phyloP scores from a whole-genome alignment of 179 eudicot genomes.

The Gypsophila paniculata region DNA sequence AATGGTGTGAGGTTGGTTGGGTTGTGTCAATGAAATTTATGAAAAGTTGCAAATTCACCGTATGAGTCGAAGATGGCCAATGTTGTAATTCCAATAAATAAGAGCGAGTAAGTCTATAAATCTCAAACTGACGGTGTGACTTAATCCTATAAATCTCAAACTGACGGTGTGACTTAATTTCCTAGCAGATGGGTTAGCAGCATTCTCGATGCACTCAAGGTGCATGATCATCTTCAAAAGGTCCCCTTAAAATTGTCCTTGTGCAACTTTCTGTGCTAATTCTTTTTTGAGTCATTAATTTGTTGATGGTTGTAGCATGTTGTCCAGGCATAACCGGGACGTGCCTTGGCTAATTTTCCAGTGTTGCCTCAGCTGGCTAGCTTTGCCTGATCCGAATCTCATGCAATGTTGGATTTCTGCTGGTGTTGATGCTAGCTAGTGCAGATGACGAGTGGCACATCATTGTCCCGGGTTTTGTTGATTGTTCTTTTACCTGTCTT shows the following conservation, averaged over 20 bases:
- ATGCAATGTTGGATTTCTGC: too few relatives aligned
- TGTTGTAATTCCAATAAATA: too few relatives aligned
- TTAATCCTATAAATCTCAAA: not conserved
- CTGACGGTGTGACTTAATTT: not conserved
- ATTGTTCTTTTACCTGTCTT: too few relatives aligned
- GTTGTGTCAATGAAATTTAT: too few relatives aligned
- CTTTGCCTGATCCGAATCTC: not conserved
- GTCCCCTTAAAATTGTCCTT: conserved; percentile 23
- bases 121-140: not conserved
- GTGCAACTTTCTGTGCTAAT: not conserved
- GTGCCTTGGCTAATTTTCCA: not conserved
- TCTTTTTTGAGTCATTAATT: not conserved
- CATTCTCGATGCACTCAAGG: conserved; percentile 68
- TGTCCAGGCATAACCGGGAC: conserved; percentile 11
- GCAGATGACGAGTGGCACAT: not conserved
- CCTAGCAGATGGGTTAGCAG: conserved; percentile 67
- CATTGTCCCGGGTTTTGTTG: not conserved
- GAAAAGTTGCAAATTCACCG: too few relatives aligned
- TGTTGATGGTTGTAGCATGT: conserved; percentile 2
- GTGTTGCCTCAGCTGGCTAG: not conserved
- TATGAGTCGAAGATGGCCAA: too few relatives aligned
- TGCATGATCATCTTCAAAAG: conserved; percentile 45
- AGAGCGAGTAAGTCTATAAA: too few relatives aligned
- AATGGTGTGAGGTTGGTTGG: too few relatives aligned
- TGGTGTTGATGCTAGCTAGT: not conserved